phyloP scores from a whole-genome alignment of 2,329 filamentous ascomycete genomes.

The Fusarium pseudoanthophilum region DNA sequence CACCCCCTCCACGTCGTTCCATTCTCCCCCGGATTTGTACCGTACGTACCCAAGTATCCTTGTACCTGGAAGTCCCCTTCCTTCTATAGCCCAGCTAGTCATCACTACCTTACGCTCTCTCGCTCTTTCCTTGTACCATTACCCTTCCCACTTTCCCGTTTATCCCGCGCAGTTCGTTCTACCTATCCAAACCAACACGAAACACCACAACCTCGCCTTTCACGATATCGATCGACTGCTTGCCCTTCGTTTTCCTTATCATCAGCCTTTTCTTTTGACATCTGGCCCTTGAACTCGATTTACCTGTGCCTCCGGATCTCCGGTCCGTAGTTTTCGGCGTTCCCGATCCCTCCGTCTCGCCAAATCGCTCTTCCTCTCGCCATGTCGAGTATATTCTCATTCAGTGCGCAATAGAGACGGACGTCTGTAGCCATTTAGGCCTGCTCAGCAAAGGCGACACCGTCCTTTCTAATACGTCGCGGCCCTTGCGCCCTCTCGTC shows the following conservation, averaged over 20 bases:
- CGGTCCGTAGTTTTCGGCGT: conserved; percentile 14
- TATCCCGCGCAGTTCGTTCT: conserved; percentile 34
- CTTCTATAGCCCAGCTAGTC: conserved; percentile 29
- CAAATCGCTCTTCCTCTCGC: conserved; percentile 29
- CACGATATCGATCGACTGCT: conserved; percentile 37
- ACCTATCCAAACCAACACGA: conserved; percentile 30
- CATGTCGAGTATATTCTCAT: conserved; percentile 47
- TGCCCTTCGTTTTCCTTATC: neutral
- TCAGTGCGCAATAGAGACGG: conserved; percentile 50
- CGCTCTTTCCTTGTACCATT: conserved; percentile 40
- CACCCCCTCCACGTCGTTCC: conserved; percentile 35
- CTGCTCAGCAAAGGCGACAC: conserved; percentile 43
- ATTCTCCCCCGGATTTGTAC: conserved; percentile 41
- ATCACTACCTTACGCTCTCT: conserved; percentile 31
- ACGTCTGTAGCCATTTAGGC: conserved; percentile 44
- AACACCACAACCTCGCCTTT: conserved; percentile 41
- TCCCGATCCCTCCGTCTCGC: conserved; percentile 30
- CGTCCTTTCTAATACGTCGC: conserved; percentile 21
- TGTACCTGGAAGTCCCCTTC: conserved; percentile 38
- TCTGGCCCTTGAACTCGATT: neutral
- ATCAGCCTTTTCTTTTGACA: neutral
- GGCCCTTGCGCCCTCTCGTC: conserved; percentile 1
- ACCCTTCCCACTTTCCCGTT: conserved; percentile 42
- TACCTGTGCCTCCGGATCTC: conserved; percentile 9
- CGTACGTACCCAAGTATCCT: conserved; percentile 35